Base-by-base conservation (phyloP, 2,329 filamentous ascomycete genomes). In the Aspergillus fructus region DNA sequence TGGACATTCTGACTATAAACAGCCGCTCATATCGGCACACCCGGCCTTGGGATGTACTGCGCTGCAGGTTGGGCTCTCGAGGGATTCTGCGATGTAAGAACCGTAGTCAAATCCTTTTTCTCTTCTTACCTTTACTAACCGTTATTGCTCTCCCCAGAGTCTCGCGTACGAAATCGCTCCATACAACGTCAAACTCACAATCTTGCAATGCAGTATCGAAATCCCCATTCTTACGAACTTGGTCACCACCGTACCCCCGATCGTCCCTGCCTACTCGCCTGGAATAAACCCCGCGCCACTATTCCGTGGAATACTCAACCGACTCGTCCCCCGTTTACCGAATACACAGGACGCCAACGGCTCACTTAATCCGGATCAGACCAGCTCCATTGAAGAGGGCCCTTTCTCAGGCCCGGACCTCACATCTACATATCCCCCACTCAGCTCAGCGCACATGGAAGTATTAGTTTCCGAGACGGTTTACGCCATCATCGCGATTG, bases 101-200 rank as follows among this genome's bases (percentile, higher is more conserved):
- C 30, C 13, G 24, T 15, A 23, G n/a, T 19, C 15, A 15, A 33
- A 15, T 30, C 15, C 15, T 21, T 17, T 17, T 30, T 48, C 19
- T 15, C 15, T 12, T 11, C 15, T n/a, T 27, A 1, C 7, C 3
- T 21, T 19, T 15, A 23, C 24, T 45, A 43, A 33, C 21, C 15
- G 30, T 53, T 58, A 62, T 47, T 68, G 53, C 53, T 49, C 46
- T 57, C 13, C 13, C 2, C 59, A 83, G 80, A 86, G 91, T 59
- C 82, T 99, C 23, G 93, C 93, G 1, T 99, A 97, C 75, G 94
- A 99, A 76, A 89, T 99, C 62, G 90, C 93, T 0, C 94, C 94
- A 0, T 97, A 97, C 79, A 97, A 97, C 76, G 87, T 97, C 78
- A 96, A 93, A 74, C 85, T 97, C 74, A 97, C 92, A 41, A 93